Base-by-base conservation (phyloP, 2,329 filamentous ascomycete species). In the Onygena corvina region DNA sequence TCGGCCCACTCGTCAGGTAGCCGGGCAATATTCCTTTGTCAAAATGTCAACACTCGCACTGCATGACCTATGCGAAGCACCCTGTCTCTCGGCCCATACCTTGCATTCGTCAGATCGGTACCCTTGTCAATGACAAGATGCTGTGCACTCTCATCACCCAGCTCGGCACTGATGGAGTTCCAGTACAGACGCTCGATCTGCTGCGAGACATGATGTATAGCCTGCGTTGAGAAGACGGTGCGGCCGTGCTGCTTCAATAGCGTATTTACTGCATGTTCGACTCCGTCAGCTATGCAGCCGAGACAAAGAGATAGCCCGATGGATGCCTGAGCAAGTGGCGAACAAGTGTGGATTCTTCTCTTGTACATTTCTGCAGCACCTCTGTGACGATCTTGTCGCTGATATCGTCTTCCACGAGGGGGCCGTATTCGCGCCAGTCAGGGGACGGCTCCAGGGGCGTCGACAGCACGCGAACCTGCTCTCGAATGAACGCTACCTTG, bases 171-270 rank as follows among this genome's bases (percentile, higher is more conserved):
- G 27, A 72, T 68, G 0, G 69, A 62, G n/a, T 70, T 65, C 74
- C 74, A 76, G 58, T 77, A 77, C 21, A 77, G 60, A 20, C 64
- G 67, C 56, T 76, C 71, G 53, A 78, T 75, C 58, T 77, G 74
- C 53, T 75, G 71, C 16, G 74, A 73, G 47, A 77, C 67, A 62
- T 77, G 73, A 46, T 76, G 71, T 47, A 73, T 71, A 33, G 75
- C 74, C 56, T 76, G 72, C 0, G 69, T 68, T 40, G 72, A 72
- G 63, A 76, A 77, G 34, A 74, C 71, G 49, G 70, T 63, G 44
- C 72, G 73, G 53, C 71, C 72, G 59, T 78, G 75, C 35, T 74
- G 69, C 51, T 71, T 72, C 48, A 76, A 60, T 31, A 68, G 65
- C 29, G 67, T 65, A 52, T 77, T 77, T 14, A 76, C 75, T 75